phyloP scores from a whole-genome alignment of 108 stramenopile genomes.

The Cyclotella cryptica region DNA sequence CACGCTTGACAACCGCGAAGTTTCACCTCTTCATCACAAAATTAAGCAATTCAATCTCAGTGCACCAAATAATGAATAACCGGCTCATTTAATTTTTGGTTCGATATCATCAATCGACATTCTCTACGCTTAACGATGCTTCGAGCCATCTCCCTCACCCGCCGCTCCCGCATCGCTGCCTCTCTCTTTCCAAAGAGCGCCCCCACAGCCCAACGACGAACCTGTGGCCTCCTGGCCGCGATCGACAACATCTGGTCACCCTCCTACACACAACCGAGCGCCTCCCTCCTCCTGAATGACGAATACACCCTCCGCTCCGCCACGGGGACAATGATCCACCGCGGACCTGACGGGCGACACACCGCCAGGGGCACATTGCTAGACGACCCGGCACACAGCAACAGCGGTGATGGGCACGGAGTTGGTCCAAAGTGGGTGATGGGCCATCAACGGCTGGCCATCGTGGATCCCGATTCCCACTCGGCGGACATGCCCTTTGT shows the following conservation, averaged over 20 bases:
- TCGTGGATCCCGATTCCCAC: slow-evolving; percentile 69
- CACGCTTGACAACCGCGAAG: no score
- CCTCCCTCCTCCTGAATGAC: slow-evolving; percentile 3
- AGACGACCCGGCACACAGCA: neutral
- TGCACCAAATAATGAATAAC: no score
- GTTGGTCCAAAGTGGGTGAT: slow-evolving; percentile 33
- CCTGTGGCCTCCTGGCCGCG: slow-evolving; percentile 19
- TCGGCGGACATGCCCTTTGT: slow-evolving; percentile 76
- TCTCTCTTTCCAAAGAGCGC: neutral
- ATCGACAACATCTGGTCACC: slow-evolving; percentile 25
- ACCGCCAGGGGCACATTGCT: neutral
- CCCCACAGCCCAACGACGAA: neutral
- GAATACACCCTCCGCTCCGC: slow-evolving; percentile 7
- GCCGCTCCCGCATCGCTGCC: neutral
- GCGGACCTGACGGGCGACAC: slow-evolving; percentile 16
- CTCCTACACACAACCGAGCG: neutral
- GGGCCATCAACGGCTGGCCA: slow-evolving; percentile 75
- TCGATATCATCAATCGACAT: no score
- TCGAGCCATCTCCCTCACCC: slow-evolving; percentile 1
- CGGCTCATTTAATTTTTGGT: no score
- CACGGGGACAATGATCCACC: slow-evolving; percentile 17
- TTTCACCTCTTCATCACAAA: no score
- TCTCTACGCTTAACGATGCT: neutral
- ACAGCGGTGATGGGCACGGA: neutral
- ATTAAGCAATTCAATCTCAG: no score